Base-by-base conservation (phyloP, 176 grass and related monocot species). In the Oryza longistaminata region DNA sequence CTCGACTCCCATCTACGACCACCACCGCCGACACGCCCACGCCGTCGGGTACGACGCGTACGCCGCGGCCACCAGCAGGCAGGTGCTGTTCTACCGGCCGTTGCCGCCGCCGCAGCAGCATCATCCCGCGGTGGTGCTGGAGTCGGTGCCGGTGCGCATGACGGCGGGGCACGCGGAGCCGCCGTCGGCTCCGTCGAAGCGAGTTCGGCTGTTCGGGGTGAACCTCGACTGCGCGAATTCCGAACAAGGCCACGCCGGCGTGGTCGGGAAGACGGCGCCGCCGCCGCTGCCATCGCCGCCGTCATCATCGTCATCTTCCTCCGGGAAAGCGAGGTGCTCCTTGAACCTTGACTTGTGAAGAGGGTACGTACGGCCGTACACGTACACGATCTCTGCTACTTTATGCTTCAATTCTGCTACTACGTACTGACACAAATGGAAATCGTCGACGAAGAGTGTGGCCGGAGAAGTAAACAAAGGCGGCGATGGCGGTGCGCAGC, bases 281-380 rank as follows among this genome's bases (percentile, higher is more conserved):
- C 70, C 81, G 9, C 53, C 68, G 70, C 66, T n/a, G 50, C 66
- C 65, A 39, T 85, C 71, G 52, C 69, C 31, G 74, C 73, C 82
- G 35, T 61, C 91, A 5, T 90, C 94, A 1, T 76, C 93, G 29
- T 92, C 96, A 1, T 92, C 88, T 42, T 91, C 93, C 2, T 85
- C 93, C 9, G 83, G 75, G 61, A 96, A 92, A 89, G 90, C 82
- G 81, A 89, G 86, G 75, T 94, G 88, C 80, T 92, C 93, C 37
- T 89, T 96, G 88, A 92, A 94, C 86, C 96, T 94, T 79, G 91
- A 99, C 90, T 90, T 99, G 84, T 99, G 92, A 94, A 89, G 76
- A 26, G 16, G 29, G 53, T 43, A 40, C 39, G 53, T 43, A 40
- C 39, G 22, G 48, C 71, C 29, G 22, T 72, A 45, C 82, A 86